Base-by-base conservation (phyloP, 2,329 filamentous ascomycete genomes). In the Cadophora sp. region DNA sequence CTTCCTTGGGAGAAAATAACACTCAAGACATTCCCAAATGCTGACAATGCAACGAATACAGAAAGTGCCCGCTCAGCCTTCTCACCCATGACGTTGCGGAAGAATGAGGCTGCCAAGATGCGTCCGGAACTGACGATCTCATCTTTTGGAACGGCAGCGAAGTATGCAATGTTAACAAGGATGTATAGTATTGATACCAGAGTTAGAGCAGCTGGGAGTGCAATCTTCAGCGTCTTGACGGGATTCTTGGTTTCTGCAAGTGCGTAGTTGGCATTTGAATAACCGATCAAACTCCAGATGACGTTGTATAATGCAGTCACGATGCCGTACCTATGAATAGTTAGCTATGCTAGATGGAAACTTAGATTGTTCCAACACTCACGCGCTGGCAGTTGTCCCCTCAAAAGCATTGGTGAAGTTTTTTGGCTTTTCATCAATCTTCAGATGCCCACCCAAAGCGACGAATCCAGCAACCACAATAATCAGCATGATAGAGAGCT, bases 281-380 rank as follows among this genome's bases (percentile, higher is more conserved):
- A 90, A 27, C 89, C 89, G 71, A 90, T 85, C 74, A 88, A 92
- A 69, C 85, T 88, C 85, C 89, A 92, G 74, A 92, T 89, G 70
- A 92, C 89, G 73, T 91, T 92, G 82, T 91, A 91, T 0, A 92
- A 80, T 0, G 90, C 89, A 1, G 87, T 91, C n/a, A 91, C 88
- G 40, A 91, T 83, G 59, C 87, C 88, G 71, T 92, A 76, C 31
- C 72, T 74, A 53, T 19, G 16, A 48, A 16, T 16, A 5, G 22
- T 40, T 4, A 56, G 29, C 26, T 16, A 51, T 1, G 19, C 11
- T 4, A 26, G 22, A 16, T 43, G 6, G 16, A 16, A 34, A 3
- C 9, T 19, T 16, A 19, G 16, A 4, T 22, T 22, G 11, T 26
- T 31, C 16, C 2, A n/a, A 48, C 2, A 68, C 71, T 66, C 66